Conservation (phyloP, 805 yeast species). For the Brettanomyces custersianus region DNA sequence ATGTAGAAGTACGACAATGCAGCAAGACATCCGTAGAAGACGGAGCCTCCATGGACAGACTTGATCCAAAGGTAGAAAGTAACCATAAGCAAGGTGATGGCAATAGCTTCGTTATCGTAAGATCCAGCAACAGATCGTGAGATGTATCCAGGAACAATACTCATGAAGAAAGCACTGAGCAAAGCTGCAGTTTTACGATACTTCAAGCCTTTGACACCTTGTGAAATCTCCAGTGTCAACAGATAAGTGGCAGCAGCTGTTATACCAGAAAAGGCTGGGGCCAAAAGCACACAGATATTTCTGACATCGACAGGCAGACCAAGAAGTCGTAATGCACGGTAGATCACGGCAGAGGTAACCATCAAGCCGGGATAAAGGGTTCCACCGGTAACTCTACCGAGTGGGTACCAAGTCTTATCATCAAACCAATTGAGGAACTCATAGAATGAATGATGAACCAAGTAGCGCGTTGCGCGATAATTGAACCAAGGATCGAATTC, state of each 20-base stretch:
- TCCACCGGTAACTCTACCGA: slow-evolving; percentile 98
- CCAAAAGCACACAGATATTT: slow-evolving; percentile 89
- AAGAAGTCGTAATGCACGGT: slow-evolving; percentile 55
- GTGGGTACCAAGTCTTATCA: slow-evolving; percentile 97
- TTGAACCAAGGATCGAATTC: slow-evolving; percentile 98
- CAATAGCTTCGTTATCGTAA: slow-evolving; percentile 98
- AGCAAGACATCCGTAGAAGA: slow-evolving; percentile 72
- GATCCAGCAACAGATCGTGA: slow-evolving; percentile 98
- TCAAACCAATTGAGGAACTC: slow-evolving; percentile 97
- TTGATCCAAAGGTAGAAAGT: slow-evolving; percentile 95
- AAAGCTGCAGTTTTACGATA: slow-evolving; percentile 62
- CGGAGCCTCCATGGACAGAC: slow-evolving; percentile 84
- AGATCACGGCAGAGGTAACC: slow-evolving; percentile 93
- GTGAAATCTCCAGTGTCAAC: slow-evolving; percentile 85
- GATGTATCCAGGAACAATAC: slow-evolving; percentile 97
- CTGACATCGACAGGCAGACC: slow-evolving; percentile 89
- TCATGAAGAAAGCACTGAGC: slow-evolving; percentile 88
- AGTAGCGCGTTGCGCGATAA: slow-evolving; percentile 89
- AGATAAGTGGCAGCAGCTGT: slow-evolving; percentile 87
- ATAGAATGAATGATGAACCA: slow-evolving; percentile 75
- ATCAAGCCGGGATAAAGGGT: slow-evolving; percentile 95
- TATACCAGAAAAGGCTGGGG: slow-evolving; percentile 91
- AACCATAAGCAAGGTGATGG: slow-evolving; percentile 90
- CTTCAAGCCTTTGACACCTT: slow-evolving; percentile 30
- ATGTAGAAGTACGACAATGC: slow-evolving; percentile 91